phyloP scores from a whole-genome alignment of 2,329 filamentous ascomycete species.

The Fusarium sp. region DNA sequence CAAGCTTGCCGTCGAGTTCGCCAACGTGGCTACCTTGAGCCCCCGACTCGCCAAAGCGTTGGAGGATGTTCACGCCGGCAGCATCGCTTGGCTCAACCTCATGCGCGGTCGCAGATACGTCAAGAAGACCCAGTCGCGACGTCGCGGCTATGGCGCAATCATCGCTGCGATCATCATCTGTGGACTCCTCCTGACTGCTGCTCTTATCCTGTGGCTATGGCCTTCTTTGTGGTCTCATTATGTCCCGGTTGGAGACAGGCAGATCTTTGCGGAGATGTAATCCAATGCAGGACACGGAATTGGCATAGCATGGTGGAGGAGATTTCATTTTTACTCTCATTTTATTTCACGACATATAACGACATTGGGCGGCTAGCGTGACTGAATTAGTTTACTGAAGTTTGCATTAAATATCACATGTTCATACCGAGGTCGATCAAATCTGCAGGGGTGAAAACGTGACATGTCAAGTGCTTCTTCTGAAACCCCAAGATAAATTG shows the following conservation, averaged over 20 bases:
- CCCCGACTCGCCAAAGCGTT: not conserved
- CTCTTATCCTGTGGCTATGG: not conserved
- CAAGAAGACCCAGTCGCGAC: not conserved
- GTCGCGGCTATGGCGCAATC: not conserved
- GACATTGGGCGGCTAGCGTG: not conserved
- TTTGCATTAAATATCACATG: not conserved
- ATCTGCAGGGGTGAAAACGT: not conserved
- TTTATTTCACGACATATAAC: not conserved
- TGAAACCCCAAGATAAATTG: not conserved
- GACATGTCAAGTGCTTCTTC: not conserved
- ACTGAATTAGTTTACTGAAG: not conserved
- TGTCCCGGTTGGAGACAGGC: not conserved
- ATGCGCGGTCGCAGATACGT: not conserved
- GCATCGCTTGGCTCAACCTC: not conserved
- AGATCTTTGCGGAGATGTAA: not conserved
- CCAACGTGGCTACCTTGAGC: not conserved
- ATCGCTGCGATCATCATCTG: not conserved
- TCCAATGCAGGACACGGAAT: not conserved
- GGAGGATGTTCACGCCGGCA: not conserved
- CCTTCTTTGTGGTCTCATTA: not conserved
- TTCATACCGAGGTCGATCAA: not conserved
- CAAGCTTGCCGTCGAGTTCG: not conserved
- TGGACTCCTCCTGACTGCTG: not conserved
- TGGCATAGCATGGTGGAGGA: no score
- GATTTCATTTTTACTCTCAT: not conserved